Conservation (phyloP, 2,329 filamentous ascomycete genomes). For the Dactylellina haptotyla region DNA sequence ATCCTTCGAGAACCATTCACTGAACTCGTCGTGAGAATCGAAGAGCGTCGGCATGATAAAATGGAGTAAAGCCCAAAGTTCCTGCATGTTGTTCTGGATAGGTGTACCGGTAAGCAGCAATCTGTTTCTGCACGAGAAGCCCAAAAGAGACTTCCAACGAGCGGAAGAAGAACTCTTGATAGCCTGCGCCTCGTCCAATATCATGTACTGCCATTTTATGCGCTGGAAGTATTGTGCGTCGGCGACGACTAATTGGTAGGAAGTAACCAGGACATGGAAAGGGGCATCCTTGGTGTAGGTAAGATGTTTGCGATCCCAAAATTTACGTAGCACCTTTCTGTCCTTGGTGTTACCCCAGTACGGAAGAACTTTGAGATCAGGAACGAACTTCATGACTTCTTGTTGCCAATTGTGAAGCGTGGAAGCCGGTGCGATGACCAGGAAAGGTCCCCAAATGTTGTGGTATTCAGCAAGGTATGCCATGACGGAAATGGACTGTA, state of each 20-base stretch:
- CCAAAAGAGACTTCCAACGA: conserved; percentile 92
- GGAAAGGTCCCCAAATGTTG: conserved; percentile 97
- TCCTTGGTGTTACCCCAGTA: conserved; percentile 98
- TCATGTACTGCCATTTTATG: conserved; percentile 99
- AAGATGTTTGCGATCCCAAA: conserved; percentile 98
- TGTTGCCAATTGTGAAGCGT: conserved; percentile 99
- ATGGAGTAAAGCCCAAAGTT: conserved; percentile 95
- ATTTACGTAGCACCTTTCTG: conserved; percentile 94
- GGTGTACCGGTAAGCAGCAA: conserved; percentile 94
- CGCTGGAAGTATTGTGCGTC: conserved; percentile 99
- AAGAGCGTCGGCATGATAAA: conserved; percentile 99
- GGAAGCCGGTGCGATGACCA: conserved; percentile 94
- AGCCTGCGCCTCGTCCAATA: conserved; percentile 96
- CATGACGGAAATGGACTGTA: conserved; percentile 99
- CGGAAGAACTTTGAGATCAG: conserved; percentile 90
- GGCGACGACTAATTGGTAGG: conserved; percentile 95
- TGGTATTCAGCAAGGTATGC: conserved; percentile 96
- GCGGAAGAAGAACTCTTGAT: conserved; percentile 98
- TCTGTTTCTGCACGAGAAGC: conserved; percentile 94
- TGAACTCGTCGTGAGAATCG: conserved; percentile 91
- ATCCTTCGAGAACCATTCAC: conserved; percentile 93
- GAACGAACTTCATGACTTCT: conserved; percentile 94
- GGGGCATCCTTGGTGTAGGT: conserved; percentile 92
- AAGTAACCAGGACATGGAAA: conserved; percentile 96
- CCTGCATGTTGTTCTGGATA: conserved; percentile 99